Evolutionary conservation across 305 asterid species (phyloP).

Genomic region (Solanum hybrid): DNA sequence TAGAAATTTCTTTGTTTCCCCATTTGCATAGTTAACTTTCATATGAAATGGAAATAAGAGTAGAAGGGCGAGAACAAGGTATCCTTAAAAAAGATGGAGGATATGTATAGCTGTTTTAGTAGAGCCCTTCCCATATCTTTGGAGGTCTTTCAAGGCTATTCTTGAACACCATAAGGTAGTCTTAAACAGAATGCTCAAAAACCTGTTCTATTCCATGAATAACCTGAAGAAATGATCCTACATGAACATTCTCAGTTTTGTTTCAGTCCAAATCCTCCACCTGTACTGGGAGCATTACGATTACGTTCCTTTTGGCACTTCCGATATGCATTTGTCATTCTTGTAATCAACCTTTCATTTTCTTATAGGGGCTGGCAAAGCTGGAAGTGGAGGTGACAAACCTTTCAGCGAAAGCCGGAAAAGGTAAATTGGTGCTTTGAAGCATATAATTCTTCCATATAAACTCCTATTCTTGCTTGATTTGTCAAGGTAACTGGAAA

Average conservation of each 20-base stretch:
- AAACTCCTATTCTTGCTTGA: neutral
- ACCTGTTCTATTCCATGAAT: neutral
- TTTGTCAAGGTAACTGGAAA: neutral
- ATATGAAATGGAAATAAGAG: neutral
- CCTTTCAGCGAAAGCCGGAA: constrained; percentile 99
- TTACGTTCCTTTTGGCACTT: neutral
- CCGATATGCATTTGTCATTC: neutral
- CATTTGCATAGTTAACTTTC: neutral
- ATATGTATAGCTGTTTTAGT: neutral
- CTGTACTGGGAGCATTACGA: neutral
- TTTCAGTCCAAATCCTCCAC: neutral
- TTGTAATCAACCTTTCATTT: constrained; percentile 3
- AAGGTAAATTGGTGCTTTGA: constrained; percentile 48
- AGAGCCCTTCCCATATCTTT: neutral
- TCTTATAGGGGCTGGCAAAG: constrained; percentile 74
- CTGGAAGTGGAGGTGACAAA: constrained; percentile 99
- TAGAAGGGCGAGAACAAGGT: neutral
- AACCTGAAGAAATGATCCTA: neutral
- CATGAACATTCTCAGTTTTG: neutral
- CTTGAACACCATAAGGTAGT: neutral
- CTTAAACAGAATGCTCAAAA: neutral
- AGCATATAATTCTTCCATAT: neutral
- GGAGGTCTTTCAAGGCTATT: neutral
- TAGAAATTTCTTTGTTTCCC: neutral
- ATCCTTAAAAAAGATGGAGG: neutral